Conservation (phyloP, 306 rosid species). For the Mucuna pruriens region DNA sequence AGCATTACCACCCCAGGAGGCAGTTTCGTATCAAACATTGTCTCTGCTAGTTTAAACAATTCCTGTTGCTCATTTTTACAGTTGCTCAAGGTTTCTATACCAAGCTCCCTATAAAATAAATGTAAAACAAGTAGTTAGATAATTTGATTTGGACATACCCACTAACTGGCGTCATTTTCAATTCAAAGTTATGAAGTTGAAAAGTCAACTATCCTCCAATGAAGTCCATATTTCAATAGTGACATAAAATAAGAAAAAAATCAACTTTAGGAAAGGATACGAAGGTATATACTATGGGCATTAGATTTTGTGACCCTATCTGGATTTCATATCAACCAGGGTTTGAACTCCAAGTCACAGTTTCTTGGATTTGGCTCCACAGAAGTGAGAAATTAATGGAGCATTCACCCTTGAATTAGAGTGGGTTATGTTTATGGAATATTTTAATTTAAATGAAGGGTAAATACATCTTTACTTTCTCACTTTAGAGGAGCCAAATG, state of each 20-base stretch:
- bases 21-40: constrained; percentile 93
- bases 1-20: constrained; percentile 89
- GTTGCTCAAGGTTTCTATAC: constrained; percentile 69
- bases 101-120: constrained; percentile 73
- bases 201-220: constrained; percentile 4
- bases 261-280: not conserved
- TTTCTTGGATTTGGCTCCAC: not conserved
- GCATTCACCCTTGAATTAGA: not conserved
- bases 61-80: constrained; percentile 83
- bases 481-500: not conserved
- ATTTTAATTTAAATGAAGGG: not conserved
- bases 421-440: not conserved
- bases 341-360: constrained; percentile 7
- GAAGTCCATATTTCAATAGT: constrained; percentile 10
- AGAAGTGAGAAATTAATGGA: not conserved
- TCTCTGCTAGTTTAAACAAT: constrained; percentile 71
- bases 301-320: not conserved
- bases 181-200: constrained; percentile 27
- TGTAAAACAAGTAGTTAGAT: constrained; percentile 26
- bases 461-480: not conserved
- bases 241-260: not conserved
- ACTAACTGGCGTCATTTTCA: not conserved
- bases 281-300: not conserved
- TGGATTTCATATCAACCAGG: constrained; percentile 23
- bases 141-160: constrained; percentile 17